Base-by-base conservation (phyloP, 139 green algal species). In the Coelastrella sp. region DNA sequence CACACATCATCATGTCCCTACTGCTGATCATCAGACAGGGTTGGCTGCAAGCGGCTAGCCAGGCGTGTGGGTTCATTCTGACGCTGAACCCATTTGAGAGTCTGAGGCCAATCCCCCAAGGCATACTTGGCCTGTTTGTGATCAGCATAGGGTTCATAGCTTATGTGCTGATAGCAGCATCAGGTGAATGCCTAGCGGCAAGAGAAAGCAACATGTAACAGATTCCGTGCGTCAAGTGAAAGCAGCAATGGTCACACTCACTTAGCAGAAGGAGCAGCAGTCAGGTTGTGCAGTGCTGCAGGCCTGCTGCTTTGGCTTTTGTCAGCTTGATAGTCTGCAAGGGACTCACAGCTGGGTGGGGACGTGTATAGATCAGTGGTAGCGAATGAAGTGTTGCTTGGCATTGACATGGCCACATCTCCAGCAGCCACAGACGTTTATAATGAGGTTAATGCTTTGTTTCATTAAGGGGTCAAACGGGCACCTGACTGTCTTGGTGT, bases 81-180 rank as follows among this genome's bases (percentile, higher is more conserved):
- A 88, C 88, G 70, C 88, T 91, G 7, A 91, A 91, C 88, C 88
- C 88, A 7, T 88, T 91, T 76, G 80, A 88, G 58, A 83, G n/a
- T 81, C 81, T 91, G 60, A 78, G 61, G 12, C 87, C 87, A 5
- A 91, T 91, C 24, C 87, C 87, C 0, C 63, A 91, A 49, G 87
- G 87, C 78, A 20, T 91, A 19, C 65, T 91, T 56, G 87, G 87
- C 14, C 27, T 91, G 22, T 74, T 91, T 65, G 72, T 91, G 19
- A 58, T 91, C 49, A 82, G 63, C 22, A 84, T 91, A 5, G 87
- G 87, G 0, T 91, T 91, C 56, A 86, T 91, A 15, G 87, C 87
- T 7, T 91, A 91, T 57, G 87, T 91, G 27, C 79, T 91, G 19
- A 91, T 91, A 22, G 87, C 87, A 56, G 87, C 87, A 20, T 91